Evolutionary conservation across 2,329 filamentous ascomycete genomes (phyloP).

Genomic region (Acrodontium crateriforme): DNA sequence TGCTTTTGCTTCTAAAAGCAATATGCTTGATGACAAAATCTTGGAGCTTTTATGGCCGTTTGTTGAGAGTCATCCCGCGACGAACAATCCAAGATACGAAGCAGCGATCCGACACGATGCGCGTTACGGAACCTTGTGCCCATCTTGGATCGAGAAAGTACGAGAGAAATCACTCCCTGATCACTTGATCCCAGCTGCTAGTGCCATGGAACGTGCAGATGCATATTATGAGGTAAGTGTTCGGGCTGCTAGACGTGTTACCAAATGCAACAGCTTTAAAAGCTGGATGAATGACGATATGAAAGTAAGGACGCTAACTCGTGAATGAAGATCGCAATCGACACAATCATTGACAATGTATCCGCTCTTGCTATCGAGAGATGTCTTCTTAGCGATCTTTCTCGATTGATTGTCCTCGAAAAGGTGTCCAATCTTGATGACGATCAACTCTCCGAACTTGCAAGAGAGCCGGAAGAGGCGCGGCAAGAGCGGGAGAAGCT

Average conservation of each 20-base stretch:
- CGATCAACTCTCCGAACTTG: not conserved
- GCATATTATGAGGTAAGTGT: not conserved
- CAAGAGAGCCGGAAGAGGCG: not conserved
- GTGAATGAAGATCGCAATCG: not conserved
- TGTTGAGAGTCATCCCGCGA: not conserved
- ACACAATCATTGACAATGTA: constrained; percentile 1
- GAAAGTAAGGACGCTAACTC: not conserved
- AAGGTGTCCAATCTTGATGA: not conserved
- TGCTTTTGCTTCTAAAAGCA: not conserved
- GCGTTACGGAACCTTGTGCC: not conserved
- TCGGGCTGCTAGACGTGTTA: not conserved
- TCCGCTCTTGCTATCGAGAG: not conserved
- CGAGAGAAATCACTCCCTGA: not conserved
- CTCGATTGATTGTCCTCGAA: not conserved
- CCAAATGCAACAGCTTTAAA: too few relatives aligned
- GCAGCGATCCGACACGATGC: not conserved
- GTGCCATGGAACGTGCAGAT: not conserved
- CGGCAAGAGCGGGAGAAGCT: not conserved
- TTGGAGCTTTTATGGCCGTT: constrained; percentile 1
- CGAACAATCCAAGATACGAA: not conserved
- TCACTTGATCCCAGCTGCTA: not conserved
- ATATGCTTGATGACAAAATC: not conserved
- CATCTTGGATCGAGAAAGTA: not conserved
- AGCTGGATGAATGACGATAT: not conserved
- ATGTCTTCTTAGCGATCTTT: not conserved